Conservation (phyloP, 2,329 filamentous ascomycete genomes). For the Zymoseptoria brevis region DNA sequence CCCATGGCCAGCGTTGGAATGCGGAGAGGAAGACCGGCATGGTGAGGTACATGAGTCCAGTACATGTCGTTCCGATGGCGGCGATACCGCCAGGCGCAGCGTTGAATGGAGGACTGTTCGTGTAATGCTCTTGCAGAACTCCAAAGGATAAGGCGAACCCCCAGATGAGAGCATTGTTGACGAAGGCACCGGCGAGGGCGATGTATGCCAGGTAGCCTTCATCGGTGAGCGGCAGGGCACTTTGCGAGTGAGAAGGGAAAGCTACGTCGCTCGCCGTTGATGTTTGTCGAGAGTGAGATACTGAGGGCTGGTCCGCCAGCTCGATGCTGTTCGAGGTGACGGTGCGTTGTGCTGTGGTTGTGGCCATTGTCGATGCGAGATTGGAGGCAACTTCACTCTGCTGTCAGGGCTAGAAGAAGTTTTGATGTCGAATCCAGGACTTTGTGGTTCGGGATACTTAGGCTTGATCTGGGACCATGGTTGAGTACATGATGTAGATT, state of each 20-base stretch:
- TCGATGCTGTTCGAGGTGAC: too few relatives aligned
- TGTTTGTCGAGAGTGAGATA: too few relatives aligned
- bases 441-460: too few relatives aligned
- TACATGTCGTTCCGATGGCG: slow-evolving; percentile 36
- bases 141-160: slow-evolving; percentile 27
- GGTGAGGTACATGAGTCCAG: slow-evolving; percentile 39
- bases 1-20: slow-evolving; percentile 31
- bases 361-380: too few relatives aligned
- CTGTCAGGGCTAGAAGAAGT: too few relatives aligned
- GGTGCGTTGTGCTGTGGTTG: too few relatives aligned
- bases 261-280: too few relatives aligned
- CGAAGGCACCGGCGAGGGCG: slow-evolving; percentile 40
- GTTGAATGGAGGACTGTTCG: slow-evolving; percentile 16
- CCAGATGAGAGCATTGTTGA: slow-evolving; percentile 23
- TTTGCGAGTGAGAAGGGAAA: neutral
- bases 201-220: slow-evolving; percentile 36
- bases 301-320: too few relatives aligned
- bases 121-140: slow-evolving; percentile 26
- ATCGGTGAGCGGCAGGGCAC: slow-evolving; percentile 31
- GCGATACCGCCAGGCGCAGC: slow-evolving; percentile 30
- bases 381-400: too few relatives aligned
- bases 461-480: too few relatives aligned
- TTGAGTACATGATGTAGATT: too few relatives aligned
- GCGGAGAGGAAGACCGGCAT: slow-evolving; percentile 35
- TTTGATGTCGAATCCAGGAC: too few relatives aligned